Evolutionary conservation across 495 filamentous ascomycete species (phyloP).

Genomic region (Choiromyces venosus): DNA sequence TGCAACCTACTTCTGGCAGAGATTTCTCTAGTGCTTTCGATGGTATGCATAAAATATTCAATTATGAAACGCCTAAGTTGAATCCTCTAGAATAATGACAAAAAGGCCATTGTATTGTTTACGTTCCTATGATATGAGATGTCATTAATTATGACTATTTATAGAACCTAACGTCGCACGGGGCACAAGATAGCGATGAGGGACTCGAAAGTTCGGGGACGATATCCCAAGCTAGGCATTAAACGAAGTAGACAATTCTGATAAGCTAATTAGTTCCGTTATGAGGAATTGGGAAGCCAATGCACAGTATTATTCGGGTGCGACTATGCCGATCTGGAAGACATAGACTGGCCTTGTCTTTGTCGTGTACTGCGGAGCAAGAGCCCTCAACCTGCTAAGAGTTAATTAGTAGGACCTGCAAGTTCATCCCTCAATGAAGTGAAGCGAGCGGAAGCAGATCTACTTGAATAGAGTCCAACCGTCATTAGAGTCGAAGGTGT

Average conservation of each 20-base stretch:
- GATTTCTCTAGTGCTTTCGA: not conserved
- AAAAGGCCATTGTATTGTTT: not conserved
- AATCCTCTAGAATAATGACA: not conserved
- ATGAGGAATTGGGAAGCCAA: not conserved
- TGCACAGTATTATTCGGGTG: not conserved
- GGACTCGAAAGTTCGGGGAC: not conserved
- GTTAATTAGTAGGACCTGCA: not conserved
- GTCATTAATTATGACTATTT: not conserved
- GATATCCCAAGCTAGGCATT: not conserved
- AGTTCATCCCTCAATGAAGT: not conserved
- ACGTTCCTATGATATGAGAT: not conserved
- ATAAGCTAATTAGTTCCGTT: not conserved
- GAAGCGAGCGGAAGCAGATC: not conserved
- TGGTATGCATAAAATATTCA: not conserved
- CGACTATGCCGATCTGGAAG: conserved; percentile 2
- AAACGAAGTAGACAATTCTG: not conserved
- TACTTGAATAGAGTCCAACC: not conserved
- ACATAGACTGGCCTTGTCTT: not conserved
- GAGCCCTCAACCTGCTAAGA: not conserved
- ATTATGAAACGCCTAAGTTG: not conserved
- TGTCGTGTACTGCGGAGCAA: not conserved
- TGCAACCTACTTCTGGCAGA: not conserved
- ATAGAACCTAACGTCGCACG: not conserved
- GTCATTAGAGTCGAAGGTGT: not conserved
- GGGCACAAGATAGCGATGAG: not conserved